Evolutionary conservation across 176 grass and related monocot genomes (phyloP), one percentile per base, ranked within the genome.

Genomic region (Oryza glaberrima): DNA sequence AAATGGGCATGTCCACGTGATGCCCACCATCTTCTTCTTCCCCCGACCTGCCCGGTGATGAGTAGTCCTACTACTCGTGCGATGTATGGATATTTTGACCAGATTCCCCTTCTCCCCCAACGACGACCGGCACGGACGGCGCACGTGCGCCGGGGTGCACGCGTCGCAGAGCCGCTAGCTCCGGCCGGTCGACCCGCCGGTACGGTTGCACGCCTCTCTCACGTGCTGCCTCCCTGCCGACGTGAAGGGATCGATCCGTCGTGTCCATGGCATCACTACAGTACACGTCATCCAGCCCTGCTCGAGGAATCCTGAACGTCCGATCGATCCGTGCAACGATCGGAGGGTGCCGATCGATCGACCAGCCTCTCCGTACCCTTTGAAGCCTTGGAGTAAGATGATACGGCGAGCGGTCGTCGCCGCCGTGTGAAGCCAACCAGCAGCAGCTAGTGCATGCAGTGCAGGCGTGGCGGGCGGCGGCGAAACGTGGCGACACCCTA

Each of bases 121-220:
- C 28, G 4, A 11, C 72, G 28, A 13, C 16, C 47, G 70, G 48
- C 23, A 17, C 63, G 30, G 30, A 28, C 28, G 12, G 48, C 65
- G 68, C 80, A 78, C 67, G 75, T 88, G 86, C 75, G 74, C 44
- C 67, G 58, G 23, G 81, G 56, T 67, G 54, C 86, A 68, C 86
- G 68, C 64, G 80, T 78, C 80, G 1, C 4, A n/a, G 80, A 73
- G 81, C 7, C 38, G 5, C 41, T 45, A 36, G 2, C 19, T 9
- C 44, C 2, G 2, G 11, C 69, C 4, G 38, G 69, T 72, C 11
- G 20, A 40, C 28, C 28, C 66, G 43, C 43, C 68, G 54, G 80
- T 12, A 54, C 44, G 9, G n/a, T 34, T 34, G 43, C 30, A 34
- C 34, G n/a, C 85, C 2, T 60, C 26, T 8, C 68, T 75, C 82